These are phyloP conservation scores for Theileria parva DNA, from an alignment of 169 alveolate genomes.

Conservation along the genomic window DNA sequence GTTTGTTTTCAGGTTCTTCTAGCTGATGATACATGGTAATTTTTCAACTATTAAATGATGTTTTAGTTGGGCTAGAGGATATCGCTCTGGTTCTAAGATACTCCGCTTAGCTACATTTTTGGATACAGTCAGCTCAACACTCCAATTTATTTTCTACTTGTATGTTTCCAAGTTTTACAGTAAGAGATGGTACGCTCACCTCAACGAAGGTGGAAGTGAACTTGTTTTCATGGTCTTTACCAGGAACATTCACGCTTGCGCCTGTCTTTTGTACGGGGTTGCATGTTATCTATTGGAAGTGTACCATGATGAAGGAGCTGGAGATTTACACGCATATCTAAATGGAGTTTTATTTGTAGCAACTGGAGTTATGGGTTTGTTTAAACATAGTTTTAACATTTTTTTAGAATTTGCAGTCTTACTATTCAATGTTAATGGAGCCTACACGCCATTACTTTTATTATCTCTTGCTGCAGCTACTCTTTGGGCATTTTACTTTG, in stretches of 20 bases:
- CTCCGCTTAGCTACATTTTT: constrained; percentile 87
- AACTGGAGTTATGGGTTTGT: constrained; percentile 82
- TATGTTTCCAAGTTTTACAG: constrained; percentile 87
- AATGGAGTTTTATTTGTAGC: constrained; percentile 82
- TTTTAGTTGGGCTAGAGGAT: constrained; percentile 90
- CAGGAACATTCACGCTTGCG: constrained; percentile 84
- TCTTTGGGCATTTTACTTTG: constrained; percentile 87
- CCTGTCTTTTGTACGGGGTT: constrained; percentile 83
- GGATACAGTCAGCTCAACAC: constrained; percentile 86
- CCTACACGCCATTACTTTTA: constrained; percentile 71
- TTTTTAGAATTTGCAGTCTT: constrained; percentile 60
- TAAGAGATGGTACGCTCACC: constrained; percentile 84
- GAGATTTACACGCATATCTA: constrained; percentile 89
- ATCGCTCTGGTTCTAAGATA: constrained; percentile 90
- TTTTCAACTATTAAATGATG: neutral
- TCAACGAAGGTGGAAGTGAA: constrained; percentile 89
- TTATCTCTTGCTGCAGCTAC: constrained; percentile 84
- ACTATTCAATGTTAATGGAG: constrained; percentile 42
- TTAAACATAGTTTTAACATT: neutral
- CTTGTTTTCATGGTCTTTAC: constrained; percentile 86
- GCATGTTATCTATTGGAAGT: constrained; percentile 88
- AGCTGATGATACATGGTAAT: constrained; percentile 89
- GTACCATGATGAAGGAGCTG: constrained; percentile 92
- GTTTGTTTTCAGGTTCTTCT: constrained; percentile 87
- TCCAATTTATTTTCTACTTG: constrained; percentile 87